Base-by-base conservation (phyloP, 768 basidiomycete genomes). In the Pholiota molesta region DNA sequence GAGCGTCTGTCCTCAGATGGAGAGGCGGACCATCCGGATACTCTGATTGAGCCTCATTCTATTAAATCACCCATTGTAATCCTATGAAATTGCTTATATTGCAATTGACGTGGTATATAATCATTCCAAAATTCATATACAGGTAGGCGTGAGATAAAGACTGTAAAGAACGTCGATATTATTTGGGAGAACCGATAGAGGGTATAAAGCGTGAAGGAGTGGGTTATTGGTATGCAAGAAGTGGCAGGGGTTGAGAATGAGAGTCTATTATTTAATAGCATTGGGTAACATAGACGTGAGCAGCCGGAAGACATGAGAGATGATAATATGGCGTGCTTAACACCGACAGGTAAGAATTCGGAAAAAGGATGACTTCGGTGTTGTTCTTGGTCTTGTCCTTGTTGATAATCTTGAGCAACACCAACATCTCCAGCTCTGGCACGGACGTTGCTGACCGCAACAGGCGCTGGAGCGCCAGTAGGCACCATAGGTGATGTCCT, bases 401-500 rank as follows among this genome's bases (percentile, higher is more conserved):
- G 47, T 49, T 49, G 73, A 63, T 79, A 89, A 63, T 76, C 65
- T 79, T 85, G 59, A 78, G 87, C 64, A 79, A 85, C 69, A 62
- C 91, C 90, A 19, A 84, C 78, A 72, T 90, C 88, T 37, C 88
- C 91, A 57, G 79, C 90, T 68, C 81, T 79, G 59, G 89, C 91
- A 55, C 90, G 86, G 61, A 90, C 84, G 67, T 85, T 84, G 74
- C 86, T 91, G 64, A 92, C 74, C 33, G 90, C 90, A 28, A 89
- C 90, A 57, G 88, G 88, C 31, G 83, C 89, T 40, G 86, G 87
- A 44, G 83, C 84, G 51, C 86, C 81, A 55, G 80, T 86, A 28
- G 90, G 83, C 58, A 92, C 84, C 92, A 94, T 94, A 17, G 91
- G 92, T 42, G 92, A 93, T 29, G 85, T 83, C 55, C 90, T 85